phyloP scores from a whole-genome alignment of 768 basidiomycete genomes.

The Phaffia australis region DNA sequence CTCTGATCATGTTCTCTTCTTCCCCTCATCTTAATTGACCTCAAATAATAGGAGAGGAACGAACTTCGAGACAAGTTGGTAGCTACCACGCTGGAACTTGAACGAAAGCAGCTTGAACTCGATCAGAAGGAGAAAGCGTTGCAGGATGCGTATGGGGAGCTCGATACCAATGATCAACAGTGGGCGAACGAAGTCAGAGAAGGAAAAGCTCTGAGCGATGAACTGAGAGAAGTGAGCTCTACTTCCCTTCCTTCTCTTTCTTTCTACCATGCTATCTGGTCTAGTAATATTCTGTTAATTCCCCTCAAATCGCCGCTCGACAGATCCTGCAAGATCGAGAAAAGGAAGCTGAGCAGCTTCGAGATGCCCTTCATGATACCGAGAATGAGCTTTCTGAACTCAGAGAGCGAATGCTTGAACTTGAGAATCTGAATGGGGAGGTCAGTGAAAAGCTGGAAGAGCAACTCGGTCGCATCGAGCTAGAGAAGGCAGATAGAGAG shows the following conservation, averaged over 20 bases:
- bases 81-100: slow-evolving; percentile 58
- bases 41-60: slow-evolving; percentile 30
- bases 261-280: background rate
- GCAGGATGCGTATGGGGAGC: slow-evolving; percentile 24
- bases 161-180: slow-evolving; percentile 38
- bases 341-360: slow-evolving; percentile 62
- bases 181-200: slow-evolving; percentile 85
- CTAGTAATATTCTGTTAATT: background rate
- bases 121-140: slow-evolving; percentile 40
- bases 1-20: background rate
- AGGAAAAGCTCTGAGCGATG: slow-evolving; percentile 63
- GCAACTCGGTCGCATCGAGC: slow-evolving; percentile 51
- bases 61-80: slow-evolving; percentile 35
- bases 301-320: background rate
- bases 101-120: slow-evolving; percentile 63
- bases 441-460: slow-evolving; percentile 19
- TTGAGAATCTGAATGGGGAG: slow-evolving; percentile 22
- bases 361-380: slow-evolving; percentile 61
- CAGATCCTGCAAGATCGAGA: slow-evolving; percentile 53
- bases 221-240: slow-evolving; percentile 42
- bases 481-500: slow-evolving; percentile 68
- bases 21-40: too few species aligned
- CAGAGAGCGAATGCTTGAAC: slow-evolving; percentile 22
- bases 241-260: background rate
- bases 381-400: slow-evolving; percentile 40